Evolutionary conservation across 1,284 basidiomycete genomes (phyloP).

Genomic region (Papiliotrema laurentii): DNA sequence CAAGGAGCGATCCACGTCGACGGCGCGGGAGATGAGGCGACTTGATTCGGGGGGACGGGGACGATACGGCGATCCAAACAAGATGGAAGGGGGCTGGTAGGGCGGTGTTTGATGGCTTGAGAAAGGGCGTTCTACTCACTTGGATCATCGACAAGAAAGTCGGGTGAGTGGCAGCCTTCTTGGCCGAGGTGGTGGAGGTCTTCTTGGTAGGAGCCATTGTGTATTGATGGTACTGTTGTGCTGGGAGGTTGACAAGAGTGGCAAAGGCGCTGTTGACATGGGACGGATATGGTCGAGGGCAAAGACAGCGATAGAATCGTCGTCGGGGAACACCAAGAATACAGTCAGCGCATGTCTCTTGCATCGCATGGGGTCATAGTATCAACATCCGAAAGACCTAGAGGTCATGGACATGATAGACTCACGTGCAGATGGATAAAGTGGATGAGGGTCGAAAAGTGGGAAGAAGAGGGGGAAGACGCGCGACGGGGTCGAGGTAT

Average conservation of each 20-base stretch:
- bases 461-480: conserved; percentile 8
- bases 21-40: too few species aligned
- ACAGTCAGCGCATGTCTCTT: not conserved
- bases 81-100: too few species aligned
- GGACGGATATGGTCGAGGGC: conserved; percentile 1
- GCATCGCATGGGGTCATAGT: not conserved
- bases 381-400: not conserved
- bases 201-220: conserved; percentile 45
- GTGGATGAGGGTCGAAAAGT: not conserved
- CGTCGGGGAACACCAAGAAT: conserved; percentile 2
- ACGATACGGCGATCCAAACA: too few species aligned
- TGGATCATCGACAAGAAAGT: conserved; percentile 50
- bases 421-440: not conserved
- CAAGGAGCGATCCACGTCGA: too few species aligned
- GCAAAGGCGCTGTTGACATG: not conserved
- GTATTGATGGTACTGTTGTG: conserved; percentile 6
- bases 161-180: conserved; percentile 44
- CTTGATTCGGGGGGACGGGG: too few species aligned
- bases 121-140: conserved; percentile 35
- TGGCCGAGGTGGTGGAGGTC: conserved; percentile 23
- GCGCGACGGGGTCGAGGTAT: conserved; percentile 2
- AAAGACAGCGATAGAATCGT: conserved; percentile 1
- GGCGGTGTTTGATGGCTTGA: not conserved
- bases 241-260: conserved; percentile 6
- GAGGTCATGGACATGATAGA: conserved; percentile 6